Base-by-base conservation (phyloP, 164 flowering plant genomes). In the Tetracentron sinense region DNA sequence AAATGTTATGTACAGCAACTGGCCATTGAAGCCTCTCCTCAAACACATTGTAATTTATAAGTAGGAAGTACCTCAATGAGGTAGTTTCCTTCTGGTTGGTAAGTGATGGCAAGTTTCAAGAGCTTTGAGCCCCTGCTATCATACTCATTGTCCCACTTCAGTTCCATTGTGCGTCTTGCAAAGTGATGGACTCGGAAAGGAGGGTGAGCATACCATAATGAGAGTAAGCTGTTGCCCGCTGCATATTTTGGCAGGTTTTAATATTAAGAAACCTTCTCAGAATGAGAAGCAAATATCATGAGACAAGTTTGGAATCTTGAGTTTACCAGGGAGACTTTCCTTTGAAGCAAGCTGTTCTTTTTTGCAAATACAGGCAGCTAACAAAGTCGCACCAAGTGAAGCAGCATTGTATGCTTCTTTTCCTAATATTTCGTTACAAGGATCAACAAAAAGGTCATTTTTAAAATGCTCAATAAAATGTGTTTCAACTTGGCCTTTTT, bases 391-490 rank as follows among this genome's bases (percentile, higher is more conserved):
- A 78, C 83, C 74, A 57, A 69, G 65, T 62, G 62, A 75, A 64
- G 89, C 88, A 64, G 80, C 76, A 62, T 64, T 47, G 47, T 74
- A 71, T 64, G 79, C 77, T 68, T 78, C 76, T 31, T 78, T 66
- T 22, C 71, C 74, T 63, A 71, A 51, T 42, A 30, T 67, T 23
- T 68, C 33, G 74, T 78, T 70, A 69, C 65, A 64, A 33, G 85
- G 78, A 75, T 82, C 82, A 62, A 62, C 62, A 63, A 94, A 85
- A 15, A 91, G 88, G 57, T 92, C 97, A 71, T 82, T 77, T 72
- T 71, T 89, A 69, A 74, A 84, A 69, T 76, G 78, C 73, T 91
- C 97, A 61, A 91, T 91, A 73, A 94, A 94, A 79, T 91, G 93
- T 29, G 99, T 94, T 78, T 89, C 99, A 56, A 94, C 93, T 66